Evolutionary conservation across 306 rosid genomes (phyloP).

Genomic region (Rosa multiflora): DNA sequence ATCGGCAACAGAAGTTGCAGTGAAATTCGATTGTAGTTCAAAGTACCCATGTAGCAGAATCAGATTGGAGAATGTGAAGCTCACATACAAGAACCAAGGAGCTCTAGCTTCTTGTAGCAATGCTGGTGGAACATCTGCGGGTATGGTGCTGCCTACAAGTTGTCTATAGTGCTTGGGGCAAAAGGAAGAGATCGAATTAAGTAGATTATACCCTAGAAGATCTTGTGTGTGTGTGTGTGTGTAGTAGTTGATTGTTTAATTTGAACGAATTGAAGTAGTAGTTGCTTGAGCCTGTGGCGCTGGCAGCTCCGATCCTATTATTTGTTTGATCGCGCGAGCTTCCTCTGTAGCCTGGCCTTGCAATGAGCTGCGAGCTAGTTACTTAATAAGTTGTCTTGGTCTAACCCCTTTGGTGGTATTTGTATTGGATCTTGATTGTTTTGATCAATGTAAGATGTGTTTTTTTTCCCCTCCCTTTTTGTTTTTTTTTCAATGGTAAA

Average conservation of each 20-base stretch:
- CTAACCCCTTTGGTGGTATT: not conserved
- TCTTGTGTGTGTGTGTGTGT: not conserved
- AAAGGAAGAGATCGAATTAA: not conserved
- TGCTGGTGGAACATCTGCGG: conserved; percentile 28
- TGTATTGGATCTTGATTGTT: not conserved
- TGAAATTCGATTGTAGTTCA: conserved; percentile 38
- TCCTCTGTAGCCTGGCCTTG: not conserved
- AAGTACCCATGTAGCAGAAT: conserved; percentile 29
- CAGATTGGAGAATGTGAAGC: conserved; percentile 27
- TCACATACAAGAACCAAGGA: conserved; percentile 22
- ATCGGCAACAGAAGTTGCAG: conserved; percentile 32
- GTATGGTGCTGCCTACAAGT: conserved; percentile 30
- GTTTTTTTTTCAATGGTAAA: no score
- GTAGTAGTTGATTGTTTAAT: not conserved
- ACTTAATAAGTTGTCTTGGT: not conserved
- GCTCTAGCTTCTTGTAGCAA: conserved; percentile 28
- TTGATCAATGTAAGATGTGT: no score
- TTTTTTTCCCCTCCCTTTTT: rapidly evolving
- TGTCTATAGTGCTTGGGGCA: conserved; percentile 17
- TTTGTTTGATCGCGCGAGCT: not conserved
- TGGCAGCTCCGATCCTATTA: not conserved
- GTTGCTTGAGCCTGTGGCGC: conserved; percentile 9
- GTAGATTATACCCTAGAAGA: not conserved
- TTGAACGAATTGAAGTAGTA: not conserved
- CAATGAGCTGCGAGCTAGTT: not conserved